phyloP scores from a whole-genome alignment of 306 rosid species.

The Cicer arietinum region DNA sequence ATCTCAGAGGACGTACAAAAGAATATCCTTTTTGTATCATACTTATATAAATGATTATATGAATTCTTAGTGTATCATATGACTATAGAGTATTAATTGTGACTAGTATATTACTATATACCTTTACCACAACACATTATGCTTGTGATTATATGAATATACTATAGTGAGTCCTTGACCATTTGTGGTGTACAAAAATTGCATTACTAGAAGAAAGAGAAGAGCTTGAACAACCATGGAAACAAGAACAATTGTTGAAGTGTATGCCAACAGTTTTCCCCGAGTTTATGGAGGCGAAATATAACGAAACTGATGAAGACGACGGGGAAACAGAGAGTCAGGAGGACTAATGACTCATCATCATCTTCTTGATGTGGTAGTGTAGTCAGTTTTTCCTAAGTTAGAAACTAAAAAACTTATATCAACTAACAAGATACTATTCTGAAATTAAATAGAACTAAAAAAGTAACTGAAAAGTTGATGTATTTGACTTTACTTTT shows the following conservation, averaged over 20 bases:
- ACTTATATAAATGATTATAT: conserved; percentile 11
- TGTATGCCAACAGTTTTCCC: conserved; percentile 28
- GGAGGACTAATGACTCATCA: not conserved
- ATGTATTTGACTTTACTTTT: too few species aligned
- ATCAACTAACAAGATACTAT: not conserved
- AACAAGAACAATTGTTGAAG: conserved; percentile 33
- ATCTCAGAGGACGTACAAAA: conserved; percentile 39
- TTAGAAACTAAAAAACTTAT: not conserved
- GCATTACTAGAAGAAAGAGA: conserved; percentile 45
- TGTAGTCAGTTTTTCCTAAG: not conserved
- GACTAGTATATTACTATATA: not conserved
- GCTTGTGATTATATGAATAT: not conserved
- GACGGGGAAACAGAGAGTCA: not conserved
- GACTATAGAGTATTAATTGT: conserved; percentile 3
- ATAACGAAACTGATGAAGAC: conserved; percentile 39
- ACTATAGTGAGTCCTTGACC: conserved; percentile 43
- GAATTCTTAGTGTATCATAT: conserved; percentile 27
- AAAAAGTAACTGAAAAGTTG: too few species aligned
- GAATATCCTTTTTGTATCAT: conserved; percentile 51
- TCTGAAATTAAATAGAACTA: too few species aligned
- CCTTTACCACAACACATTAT: not conserved
- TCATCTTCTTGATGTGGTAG: conserved; percentile 1
- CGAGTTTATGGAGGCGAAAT: conserved; percentile 38
- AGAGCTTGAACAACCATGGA: conserved; percentile 35
- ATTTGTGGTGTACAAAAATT: conserved; percentile 43